Evolutionary conservation across 768 basidiomycete genomes (phyloP), one percentile per base, ranked within the genome.

Genomic region (Lactarius pseudohatsudake): DNA sequence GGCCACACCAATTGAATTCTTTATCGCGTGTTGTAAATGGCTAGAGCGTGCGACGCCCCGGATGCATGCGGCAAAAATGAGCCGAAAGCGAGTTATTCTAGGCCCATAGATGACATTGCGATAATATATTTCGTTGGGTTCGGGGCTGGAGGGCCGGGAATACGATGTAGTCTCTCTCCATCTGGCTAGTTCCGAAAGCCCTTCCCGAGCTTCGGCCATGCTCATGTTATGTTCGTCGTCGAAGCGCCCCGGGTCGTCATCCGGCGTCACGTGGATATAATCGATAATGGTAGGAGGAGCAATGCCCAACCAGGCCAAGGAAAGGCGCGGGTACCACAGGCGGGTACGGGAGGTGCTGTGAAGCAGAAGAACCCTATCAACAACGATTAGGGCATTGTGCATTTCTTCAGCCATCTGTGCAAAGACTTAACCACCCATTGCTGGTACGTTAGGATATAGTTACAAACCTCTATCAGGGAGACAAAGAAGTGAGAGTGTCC

Each of bases 361-460:
- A 15, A 66, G 62, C 28, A 47, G 15, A 16, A 64, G 34, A 34
- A 69, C 55, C 5, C 15, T 59, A 32, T 72, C 64, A 1, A 76
- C 74, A 10, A 80, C 72, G 26, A 74, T 71, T 36, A 83, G 67
- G 26, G 79, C 80, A 18, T 69, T 68, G 28, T 72, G 74, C 61
- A 78, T 72, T 56, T 82, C 80, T 22, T 80, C 76, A 1, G 79
- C 80, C 79, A 82, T 81, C 81, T 83, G 60, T 34, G 64, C 10
- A 22, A 59, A 59, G 26, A 38, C 15, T 38, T 65, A 50, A 58
- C 40, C 34, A 16, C 18, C 34, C 20, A 18, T 64, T 2, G 57
- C 13, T 28, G 32, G 18, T 26, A n/a, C n/a, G 43, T 36, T 18
- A 41, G 43, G 57, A 62, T 58, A 26, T 40, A 57, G 34, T 28